Conservation (phyloP, 495 filamentous ascomycete genomes). For the Penicillium flavigenum region DNA sequence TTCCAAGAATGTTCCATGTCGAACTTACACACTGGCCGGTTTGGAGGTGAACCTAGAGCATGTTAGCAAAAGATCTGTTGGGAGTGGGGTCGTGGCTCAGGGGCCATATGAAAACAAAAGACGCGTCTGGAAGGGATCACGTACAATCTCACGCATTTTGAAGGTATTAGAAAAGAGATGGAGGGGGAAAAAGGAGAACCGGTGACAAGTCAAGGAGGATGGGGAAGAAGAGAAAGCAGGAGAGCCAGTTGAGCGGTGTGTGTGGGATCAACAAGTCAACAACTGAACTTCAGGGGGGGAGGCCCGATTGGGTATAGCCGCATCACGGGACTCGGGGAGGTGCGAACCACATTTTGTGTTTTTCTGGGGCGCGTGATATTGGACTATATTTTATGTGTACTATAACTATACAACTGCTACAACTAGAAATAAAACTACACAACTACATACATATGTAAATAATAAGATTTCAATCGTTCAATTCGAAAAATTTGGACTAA, state of each 20-base stretch:
- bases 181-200: slow-evolving; percentile 17
- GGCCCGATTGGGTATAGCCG: slow-evolving; percentile 29
- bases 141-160: slow-evolving; percentile 96
- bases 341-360: slow-evolving; percentile 33
- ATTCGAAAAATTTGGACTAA: background rate
- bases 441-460: no score
- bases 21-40: slow-evolving; percentile 94
- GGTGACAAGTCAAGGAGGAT: slow-evolving; percentile 19
- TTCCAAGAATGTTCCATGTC: slow-evolving; percentile 13
- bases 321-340: slow-evolving; percentile 31
- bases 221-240: slow-evolving; percentile 30
- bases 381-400: background rate
- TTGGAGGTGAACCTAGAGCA: slow-evolving; percentile 86
- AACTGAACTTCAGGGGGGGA: slow-evolving; percentile 31
- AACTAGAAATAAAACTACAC: no score
- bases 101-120: slow-evolving; percentile 34
- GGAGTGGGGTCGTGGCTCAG: slow-evolving; percentile 47
- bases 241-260: slow-evolving; percentile 35
- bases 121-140: slow-evolving; percentile 49
- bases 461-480: background rate
- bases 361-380: slow-evolving; percentile 8
- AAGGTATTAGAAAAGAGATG: slow-evolving; percentile 28
- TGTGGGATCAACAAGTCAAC: slow-evolving; percentile 41
- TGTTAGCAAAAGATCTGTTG: slow-evolving; percentile 34
- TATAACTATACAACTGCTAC: background rate